Base-by-base conservation (phyloP, 371 early-diverging fungal species). In the Mortierella sp. region DNA sequence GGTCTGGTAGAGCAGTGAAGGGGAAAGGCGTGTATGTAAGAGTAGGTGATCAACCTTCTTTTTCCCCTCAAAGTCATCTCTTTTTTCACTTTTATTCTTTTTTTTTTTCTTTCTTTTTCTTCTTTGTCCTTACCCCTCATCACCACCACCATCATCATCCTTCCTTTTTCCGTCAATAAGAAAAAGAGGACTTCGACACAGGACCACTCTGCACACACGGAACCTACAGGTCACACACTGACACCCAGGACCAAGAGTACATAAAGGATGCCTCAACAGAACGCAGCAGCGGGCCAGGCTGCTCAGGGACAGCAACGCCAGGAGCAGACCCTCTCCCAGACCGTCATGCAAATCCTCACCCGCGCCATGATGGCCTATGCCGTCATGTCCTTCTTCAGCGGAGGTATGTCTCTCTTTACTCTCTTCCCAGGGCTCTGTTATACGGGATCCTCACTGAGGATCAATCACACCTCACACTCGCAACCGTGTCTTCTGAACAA, bases 291-390 rank as follows among this genome's bases (percentile, higher is more conserved):
- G 71, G 35, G 77, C 74, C 51, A 51, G n/a, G 70, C 70, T 46
- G 60, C 70, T 38, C 76, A 65, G 51, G 78, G 54, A 49, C 81
- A 81, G 48, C 72, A 76, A 56, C 51, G 51, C 51, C 76, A 73
- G 35, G 55, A 72, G 29, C 78, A 76, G 60, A 44, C 75, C 24
- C 43, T 82, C 4, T 38, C 29, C 12, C 77, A 86, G 38, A 75
- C 80, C 0, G 4, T 80, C 46, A 75, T 72, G 74, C 87, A 86
- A 63, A 75, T 86, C 72, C 14, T 82, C 44, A 55, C 56, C 16
- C 87, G 87, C 8, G 87, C 87, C 35, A 70, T 82, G 75, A 60
- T 86, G 41, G 87, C 71, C 71, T 82, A 79, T 27, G 27, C 60
- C 10, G 46, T 86, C 60, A 56, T 86, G 35, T 63, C 58, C 29